A percentile compares a stretch with the other conserved stretches of the same genome.
phyloP scores from a whole-genome alignment of 345 rosid genomes.

The Hibiscus tridactylites region DNA sequence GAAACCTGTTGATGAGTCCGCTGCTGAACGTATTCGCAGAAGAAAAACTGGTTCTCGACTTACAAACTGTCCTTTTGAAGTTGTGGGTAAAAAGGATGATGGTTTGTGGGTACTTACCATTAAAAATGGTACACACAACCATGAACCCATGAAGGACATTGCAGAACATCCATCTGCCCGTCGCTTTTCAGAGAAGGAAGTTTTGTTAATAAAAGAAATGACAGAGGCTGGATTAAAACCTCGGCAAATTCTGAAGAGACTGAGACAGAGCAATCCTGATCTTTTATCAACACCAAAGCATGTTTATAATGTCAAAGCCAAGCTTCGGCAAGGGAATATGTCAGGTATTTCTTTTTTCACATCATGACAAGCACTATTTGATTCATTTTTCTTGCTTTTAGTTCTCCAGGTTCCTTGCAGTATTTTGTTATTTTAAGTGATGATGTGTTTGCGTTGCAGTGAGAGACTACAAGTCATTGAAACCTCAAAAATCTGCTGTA shows the following conservation, averaged over 20 bases:
- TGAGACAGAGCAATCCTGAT: constrained; percentile 63
- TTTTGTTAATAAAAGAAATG: constrained; percentile 57
- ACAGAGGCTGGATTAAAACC: constrained; percentile 65
- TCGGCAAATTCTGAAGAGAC: constrained; percentile 57
- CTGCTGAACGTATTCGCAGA: constrained; percentile 33
- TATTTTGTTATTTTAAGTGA: neutral
- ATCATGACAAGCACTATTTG: neutral
- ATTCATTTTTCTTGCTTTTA: neutral
- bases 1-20: constrained; percentile 37
- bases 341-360: constrained; percentile 23
- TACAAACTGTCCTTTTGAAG: constrained; percentile 66
- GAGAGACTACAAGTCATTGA: constrained; percentile 48
- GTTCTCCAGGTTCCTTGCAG: neutral
- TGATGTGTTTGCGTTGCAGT: constrained; percentile 27
- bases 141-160: constrained; percentile 59
- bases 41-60: constrained; percentile 54
- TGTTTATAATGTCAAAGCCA: constrained; percentile 69
- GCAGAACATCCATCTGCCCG: constrained; percentile 63
- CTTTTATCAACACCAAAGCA: constrained; percentile 66
- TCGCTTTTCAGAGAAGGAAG: constrained; percentile 51
- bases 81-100: constrained; percentile 54
- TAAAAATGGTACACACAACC: constrained; percentile 56
- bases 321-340: constrained; percentile 53
- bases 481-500: constrained; percentile 34
- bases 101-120: constrained; percentile 58